A percentile compares a stretch with the other conserved stretches of the same genome.
Evolutionary conservation across 1,284 basidiomycete species (phyloP).

Genomic region (Boletellus deceptivus): DNA sequence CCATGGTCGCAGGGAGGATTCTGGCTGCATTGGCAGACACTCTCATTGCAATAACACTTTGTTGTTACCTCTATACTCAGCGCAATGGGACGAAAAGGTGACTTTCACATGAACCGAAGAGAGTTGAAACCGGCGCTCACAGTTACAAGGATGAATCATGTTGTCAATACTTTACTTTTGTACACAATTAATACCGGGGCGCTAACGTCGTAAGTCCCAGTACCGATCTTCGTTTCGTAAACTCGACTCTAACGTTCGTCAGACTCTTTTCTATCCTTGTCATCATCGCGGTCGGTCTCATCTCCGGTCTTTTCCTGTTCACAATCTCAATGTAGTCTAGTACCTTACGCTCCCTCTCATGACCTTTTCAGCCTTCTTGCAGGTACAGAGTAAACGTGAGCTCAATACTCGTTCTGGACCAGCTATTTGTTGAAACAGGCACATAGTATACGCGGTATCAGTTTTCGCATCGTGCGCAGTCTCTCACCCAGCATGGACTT

Average conservation of each 20-base stretch:
- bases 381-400: conserved; percentile 7
- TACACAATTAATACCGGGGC: conserved; percentile 15
- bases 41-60: conserved; percentile 9
- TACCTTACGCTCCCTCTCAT: background rate
- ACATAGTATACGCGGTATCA: conserved; percentile 7
- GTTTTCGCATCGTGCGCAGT: conserved; percentile 11
- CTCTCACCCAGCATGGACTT: background rate
- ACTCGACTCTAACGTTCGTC: background rate
- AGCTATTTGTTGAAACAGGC: background rate
- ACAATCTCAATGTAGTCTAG: background rate
- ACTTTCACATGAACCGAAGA: background rate
- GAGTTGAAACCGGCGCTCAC: background rate
- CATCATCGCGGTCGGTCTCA: background rate
- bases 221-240: too few relatives aligned
- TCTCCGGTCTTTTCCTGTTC: background rate
- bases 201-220: conserved; percentile 9
- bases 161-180: conserved; percentile 10
- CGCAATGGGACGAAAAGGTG: conserved; percentile 10
- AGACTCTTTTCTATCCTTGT: background rate
- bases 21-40: background rate
- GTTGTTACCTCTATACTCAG: conserved; percentile 9
- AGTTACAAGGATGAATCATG: conserved; percentile 4
- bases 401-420: background rate
- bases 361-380: conserved; percentile 3
- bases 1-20: conserved; percentile 9